Evolutionary conservation across 345 rosid species (phyloP).

Genomic region (Tarenaya hassleriana): DNA sequence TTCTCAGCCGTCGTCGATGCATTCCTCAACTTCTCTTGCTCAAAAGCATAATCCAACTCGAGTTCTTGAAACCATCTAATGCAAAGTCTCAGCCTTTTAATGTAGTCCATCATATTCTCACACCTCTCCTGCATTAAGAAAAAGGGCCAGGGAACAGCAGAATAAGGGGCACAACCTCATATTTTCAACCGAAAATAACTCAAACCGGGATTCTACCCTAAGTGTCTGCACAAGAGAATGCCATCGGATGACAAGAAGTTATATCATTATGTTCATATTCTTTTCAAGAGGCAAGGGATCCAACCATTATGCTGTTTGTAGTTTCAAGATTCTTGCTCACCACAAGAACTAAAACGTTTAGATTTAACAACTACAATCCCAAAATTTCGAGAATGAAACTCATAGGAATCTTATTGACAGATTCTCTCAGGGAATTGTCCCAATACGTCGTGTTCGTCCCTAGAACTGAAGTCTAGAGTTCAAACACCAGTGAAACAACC

Average conservation of each 20-base stretch:
- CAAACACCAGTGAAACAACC: background rate
- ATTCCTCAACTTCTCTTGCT: constrained; percentile 71
- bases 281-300: constrained; percentile 19
- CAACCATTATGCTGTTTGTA: constrained; percentile 21
- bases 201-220: constrained; percentile 8
- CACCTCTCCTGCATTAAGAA: constrained; percentile 73
- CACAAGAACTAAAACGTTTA: constrained; percentile 16
- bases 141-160: constrained; percentile 18
- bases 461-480: constrained; percentile 13
- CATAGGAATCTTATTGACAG: no score
- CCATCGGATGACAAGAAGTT: constrained; percentile 23
- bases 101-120: constrained; percentile 89
- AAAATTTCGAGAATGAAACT: no score
- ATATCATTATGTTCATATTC: constrained; percentile 19
- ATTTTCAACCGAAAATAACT: background rate
- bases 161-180: constrained; percentile 3
- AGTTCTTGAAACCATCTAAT: constrained; percentile 96
- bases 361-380: no score
- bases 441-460: no score
- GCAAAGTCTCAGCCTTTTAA: constrained; percentile 85
- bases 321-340: constrained; percentile 22
- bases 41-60: constrained; percentile 70
- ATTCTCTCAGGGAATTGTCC: no score
- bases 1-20: constrained; percentile 60
- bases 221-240: constrained; percentile 7